A percentile compares a stretch with the other conserved stretches of the same genome.
phyloP scores from a whole-genome alignment of 164 flowering plant genomes.

The Stephania cephalantha region DNA sequence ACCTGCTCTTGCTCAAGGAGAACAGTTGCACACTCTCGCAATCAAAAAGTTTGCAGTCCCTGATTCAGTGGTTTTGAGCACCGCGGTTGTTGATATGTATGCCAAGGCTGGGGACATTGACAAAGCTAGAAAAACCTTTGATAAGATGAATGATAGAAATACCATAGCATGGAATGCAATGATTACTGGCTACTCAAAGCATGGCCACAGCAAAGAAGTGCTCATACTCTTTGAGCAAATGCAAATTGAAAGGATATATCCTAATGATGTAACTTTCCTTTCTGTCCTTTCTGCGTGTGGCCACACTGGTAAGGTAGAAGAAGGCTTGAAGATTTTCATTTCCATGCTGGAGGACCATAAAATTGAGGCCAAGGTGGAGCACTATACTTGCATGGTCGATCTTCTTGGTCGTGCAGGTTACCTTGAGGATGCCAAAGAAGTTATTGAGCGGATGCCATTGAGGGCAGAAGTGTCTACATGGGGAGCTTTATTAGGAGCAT shows the following conservation, averaged over 20 bases:
- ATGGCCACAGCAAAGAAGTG: slow-evolving; percentile 18
- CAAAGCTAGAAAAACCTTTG: slow-evolving; percentile 16
- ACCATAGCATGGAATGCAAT: slow-evolving; percentile 21
- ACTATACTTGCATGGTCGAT: slow-evolving; percentile 21
- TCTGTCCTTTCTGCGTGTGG: slow-evolving; percentile 20
- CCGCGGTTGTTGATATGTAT: slow-evolving; percentile 23
- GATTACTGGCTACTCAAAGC: slow-evolving; percentile 23
- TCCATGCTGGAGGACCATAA: slow-evolving; percentile 18
- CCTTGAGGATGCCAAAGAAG: slow-evolving; percentile 20
- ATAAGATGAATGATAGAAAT: slow-evolving; percentile 16
- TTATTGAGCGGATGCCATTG: slow-evolving; percentile 22
- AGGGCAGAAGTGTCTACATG: slow-evolving; percentile 21
- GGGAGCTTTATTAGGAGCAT: slow-evolving; percentile 27
- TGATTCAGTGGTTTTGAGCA: slow-evolving; percentile 18
- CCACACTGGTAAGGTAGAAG: slow-evolving; percentile 19
- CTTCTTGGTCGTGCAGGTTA: slow-evolving; percentile 20
- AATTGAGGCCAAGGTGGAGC: slow-evolving; percentile 17
- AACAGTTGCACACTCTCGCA: slow-evolving; percentile 18
- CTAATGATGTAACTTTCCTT: slow-evolving; percentile 18
- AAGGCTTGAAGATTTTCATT: slow-evolving; percentile 17
- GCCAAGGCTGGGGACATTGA: slow-evolving; percentile 23
- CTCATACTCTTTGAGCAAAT: slow-evolving; percentile 15
- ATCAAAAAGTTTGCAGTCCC: slow-evolving; percentile 14
- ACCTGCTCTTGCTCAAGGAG: slow-evolving; percentile 21
- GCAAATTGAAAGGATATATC: slow-evolving; percentile 15